These are phyloP conservation scores for Artemisia annua DNA, from an alignment of 129 eudicot genomes.

Conservation along the genomic window DNA sequence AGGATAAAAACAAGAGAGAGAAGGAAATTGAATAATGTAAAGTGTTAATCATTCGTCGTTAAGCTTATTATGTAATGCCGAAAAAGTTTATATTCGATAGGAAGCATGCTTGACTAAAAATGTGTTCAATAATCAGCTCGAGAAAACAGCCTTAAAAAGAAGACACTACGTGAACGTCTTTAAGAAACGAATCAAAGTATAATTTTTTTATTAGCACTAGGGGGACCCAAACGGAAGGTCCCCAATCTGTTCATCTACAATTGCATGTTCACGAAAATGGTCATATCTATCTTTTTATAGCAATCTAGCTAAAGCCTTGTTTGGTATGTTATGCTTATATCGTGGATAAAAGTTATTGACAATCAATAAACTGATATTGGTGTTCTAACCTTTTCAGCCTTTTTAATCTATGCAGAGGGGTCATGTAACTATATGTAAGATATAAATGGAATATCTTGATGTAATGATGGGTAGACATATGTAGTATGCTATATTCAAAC, in stretches of 20 bases:
- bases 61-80: background rate
- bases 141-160: conserved; percentile 26
- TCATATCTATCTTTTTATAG: background rate
- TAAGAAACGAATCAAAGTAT: background rate
- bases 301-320: no score
- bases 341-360: no score
- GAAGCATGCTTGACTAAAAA: conserved; percentile 25
- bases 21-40: conserved; percentile 22
- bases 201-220: background rate
- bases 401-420: no score
- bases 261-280: background rate
- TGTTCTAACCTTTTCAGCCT: no score
- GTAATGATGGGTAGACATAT: no score
- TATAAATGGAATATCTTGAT: no score
- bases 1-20: conserved; percentile 7
- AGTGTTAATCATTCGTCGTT: conserved; percentile 16
- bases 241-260: conserved; percentile 13
- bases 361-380: no score
- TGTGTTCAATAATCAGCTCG: conserved; percentile 12
- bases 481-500: no score
- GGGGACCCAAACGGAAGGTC: conserved; percentile 14
- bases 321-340: no score
- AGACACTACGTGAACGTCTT: conserved; percentile 9
- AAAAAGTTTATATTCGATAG: conserved; percentile 28
- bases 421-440: no score